A percentile compares a stretch with the other conserved stretches of the same genome.
Conservation (phyloP, 352 stramenopile species). For the Hyaloperonospora arabidopsidis region DNA sequence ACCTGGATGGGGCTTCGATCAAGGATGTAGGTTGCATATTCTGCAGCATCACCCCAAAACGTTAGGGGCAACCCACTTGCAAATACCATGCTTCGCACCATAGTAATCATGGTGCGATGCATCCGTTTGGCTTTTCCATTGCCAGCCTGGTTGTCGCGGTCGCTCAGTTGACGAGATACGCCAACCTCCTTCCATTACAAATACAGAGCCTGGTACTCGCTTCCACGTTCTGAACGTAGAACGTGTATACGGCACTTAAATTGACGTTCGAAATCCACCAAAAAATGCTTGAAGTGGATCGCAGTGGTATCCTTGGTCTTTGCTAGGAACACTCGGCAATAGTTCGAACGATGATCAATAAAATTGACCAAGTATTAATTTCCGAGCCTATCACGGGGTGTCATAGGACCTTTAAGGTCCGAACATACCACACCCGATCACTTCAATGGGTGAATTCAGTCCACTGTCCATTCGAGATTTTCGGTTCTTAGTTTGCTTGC, state of each 20-base stretch:
- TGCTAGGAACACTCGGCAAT: background rate
- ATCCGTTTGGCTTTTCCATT: background rate
- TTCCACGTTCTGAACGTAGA: background rate
- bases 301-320: background rate
- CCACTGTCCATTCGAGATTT: background rate
- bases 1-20: too few relatives aligned
- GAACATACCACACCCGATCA: background rate
- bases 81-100: conserved; percentile 3
- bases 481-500: too few relatives aligned
- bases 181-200: background rate
- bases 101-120: conserved; percentile 5
- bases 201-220: background rate
- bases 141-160: background rate
- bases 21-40: too few relatives aligned
- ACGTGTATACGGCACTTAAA: background rate
- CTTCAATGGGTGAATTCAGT: background rate
- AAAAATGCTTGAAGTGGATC: background rate
- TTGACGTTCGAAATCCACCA: background rate
- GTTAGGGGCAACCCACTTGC: too few relatives aligned
- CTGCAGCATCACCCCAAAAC: too few relatives aligned
- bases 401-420: background rate
- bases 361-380: background rate
- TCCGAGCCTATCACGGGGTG: background rate
- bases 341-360: background rate
- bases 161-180: background rate